Conservation (phyloP, 2,329 filamentous ascomycete genomes). For the Penicillium sp. region DNA sequence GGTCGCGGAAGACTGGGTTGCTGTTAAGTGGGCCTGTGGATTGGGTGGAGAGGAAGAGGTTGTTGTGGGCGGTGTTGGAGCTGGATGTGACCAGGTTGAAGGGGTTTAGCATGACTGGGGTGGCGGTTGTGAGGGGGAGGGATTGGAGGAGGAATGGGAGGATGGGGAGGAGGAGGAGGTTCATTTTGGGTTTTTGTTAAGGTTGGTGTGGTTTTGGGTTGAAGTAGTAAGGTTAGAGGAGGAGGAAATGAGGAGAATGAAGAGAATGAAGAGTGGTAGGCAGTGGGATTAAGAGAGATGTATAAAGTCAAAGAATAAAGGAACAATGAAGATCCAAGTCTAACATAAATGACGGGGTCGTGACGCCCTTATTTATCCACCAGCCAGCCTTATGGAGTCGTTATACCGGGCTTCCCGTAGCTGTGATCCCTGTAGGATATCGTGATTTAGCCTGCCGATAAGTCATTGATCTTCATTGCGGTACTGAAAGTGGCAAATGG, state of each 20-base stretch:
- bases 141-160: slow-evolving; percentile 34
- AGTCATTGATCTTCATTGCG: neutral
- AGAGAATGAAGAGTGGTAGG: neutral
- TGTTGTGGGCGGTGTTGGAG: slow-evolving; percentile 26
- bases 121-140: slow-evolving; percentile 35
- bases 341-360: neutral
- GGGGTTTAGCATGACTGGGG: slow-evolving; percentile 25
- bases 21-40: slow-evolving; percentile 26
- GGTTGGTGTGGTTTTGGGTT: neutral
- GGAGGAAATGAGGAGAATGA: neutral
- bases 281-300: neutral
- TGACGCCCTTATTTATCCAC: slow-evolving; percentile 1
- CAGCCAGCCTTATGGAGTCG: neutral
- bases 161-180: slow-evolving; percentile 35
- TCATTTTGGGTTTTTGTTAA: slow-evolving; percentile 30
- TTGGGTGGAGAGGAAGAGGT: slow-evolving; percentile 23
- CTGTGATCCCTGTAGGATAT: neutral
- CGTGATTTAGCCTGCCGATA: neutral
- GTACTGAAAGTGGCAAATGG: neutral
- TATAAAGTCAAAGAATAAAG: neutral
- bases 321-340: neutral
- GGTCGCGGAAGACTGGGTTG: slow-evolving; percentile 22
- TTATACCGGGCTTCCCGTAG: neutral
- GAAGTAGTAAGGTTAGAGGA: neutral
- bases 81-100: slow-evolving; percentile 30